Percentiles rank a stretch among this genome's conserved stretches.
These are phyloP conservation scores for Capsella rubella DNA, from an alignment of 441 rosid species.

Conservation along the genomic window DNA sequence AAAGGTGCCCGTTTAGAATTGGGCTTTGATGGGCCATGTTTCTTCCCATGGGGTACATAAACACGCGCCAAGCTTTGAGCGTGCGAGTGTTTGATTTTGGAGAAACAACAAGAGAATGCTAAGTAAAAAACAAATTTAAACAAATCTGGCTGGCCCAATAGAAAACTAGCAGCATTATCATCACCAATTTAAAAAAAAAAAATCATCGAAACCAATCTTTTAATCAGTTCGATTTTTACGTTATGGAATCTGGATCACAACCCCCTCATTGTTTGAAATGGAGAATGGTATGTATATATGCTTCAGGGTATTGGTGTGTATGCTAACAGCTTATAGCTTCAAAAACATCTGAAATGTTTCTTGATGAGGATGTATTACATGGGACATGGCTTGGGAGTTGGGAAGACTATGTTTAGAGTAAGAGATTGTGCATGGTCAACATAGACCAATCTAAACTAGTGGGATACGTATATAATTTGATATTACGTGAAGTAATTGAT, in stretches of 20 bases:
- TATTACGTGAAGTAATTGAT: neutral
- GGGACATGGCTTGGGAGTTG: conserved; percentile 12
- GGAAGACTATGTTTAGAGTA: conserved; percentile 1
- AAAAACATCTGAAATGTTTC: neutral
- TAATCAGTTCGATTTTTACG: neutral
- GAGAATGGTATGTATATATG: neutral
- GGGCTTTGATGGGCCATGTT: conserved; percentile 41
- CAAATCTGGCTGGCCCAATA: conserved; percentile 42
- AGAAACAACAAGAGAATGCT: conserved; percentile 12
- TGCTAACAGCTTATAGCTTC: neutral
- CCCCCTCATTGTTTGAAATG: conserved; percentile 1
- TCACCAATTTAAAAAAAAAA: too few relatives aligned
- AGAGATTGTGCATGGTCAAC: conserved; percentile 22
- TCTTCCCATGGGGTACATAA: conserved; percentile 5
- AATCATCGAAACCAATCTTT: neutral
- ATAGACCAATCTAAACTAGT: conserved; percentile 5
- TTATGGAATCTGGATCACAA: neutral
- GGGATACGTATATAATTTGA: conserved; percentile 1
- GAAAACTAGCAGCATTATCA: conserved; percentile 34
- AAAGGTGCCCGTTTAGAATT: conserved; percentile 20
- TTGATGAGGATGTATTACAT: neutral
- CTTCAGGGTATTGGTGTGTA: neutral
- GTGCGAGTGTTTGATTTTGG: conserved; percentile 27
- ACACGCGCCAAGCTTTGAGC: conserved; percentile 30
- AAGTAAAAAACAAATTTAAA: conserved; percentile 32